Conservation (phyloP, 2,329 filamentous ascomycete genomes). For the Teratosphaeria pseudoeucalypti region DNA sequence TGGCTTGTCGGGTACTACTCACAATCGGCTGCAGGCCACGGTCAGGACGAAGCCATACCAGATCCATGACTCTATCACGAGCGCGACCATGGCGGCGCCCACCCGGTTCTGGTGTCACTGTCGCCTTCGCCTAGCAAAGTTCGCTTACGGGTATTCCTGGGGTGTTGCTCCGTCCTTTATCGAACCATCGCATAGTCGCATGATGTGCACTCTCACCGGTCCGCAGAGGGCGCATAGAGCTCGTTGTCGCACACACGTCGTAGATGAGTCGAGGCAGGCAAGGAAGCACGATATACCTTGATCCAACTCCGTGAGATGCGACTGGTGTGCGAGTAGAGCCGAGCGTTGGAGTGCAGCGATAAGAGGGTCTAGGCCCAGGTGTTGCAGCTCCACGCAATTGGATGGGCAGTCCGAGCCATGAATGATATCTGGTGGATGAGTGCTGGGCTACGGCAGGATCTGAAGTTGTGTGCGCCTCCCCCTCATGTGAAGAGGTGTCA, state of each 20-base stretch:
- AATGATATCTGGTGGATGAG: background rate
- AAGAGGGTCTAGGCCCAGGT: background rate
- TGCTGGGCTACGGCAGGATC: background rate
- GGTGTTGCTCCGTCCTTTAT: slow-evolving; percentile 6
- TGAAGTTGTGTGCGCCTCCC: background rate
- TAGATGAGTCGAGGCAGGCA: background rate
- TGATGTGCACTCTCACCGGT: background rate
- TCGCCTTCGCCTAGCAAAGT: background rate
- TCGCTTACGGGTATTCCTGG: slow-evolving; percentile 9
- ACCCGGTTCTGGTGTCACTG: background rate
- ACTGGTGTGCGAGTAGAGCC: background rate
- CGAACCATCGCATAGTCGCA: background rate
- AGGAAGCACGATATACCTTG: background rate
- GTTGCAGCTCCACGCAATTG: background rate
- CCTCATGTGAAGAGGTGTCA: background rate
- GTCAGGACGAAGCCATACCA: slow-evolving; percentile 34
- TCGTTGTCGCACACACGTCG: background rate
- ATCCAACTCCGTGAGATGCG: background rate
- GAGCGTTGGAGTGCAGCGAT: background rate
- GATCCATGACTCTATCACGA: slow-evolving; percentile 37
- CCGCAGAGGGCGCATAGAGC: too few species aligned
- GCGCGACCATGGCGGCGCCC: slow-evolving; percentile 20
- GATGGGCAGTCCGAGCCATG: background rate
- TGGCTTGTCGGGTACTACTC: slow-evolving; percentile 15
- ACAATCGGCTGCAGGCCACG: slow-evolving; percentile 34